Conservation (phyloP, 2,329 filamentous ascomycete genomes). For the Calonectria hongkongensis region DNA sequence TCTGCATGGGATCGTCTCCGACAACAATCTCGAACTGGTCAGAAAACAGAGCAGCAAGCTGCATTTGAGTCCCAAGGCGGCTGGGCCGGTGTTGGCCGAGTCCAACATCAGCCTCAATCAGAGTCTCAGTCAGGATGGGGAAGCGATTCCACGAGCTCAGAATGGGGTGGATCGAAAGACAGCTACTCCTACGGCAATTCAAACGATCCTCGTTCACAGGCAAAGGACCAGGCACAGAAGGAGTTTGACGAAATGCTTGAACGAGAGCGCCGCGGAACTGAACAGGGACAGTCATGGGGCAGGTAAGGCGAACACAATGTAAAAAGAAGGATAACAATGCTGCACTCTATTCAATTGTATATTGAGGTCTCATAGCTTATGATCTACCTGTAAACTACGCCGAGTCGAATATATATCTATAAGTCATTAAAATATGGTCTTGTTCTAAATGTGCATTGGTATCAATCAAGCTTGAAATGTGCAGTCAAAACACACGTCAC, state of each 20-base stretch:
- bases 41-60: constrained; percentile 46
- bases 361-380: constrained; percentile 26
- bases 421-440: neutral
- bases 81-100: constrained; percentile 41
- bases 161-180: constrained; percentile 45
- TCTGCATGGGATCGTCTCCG: constrained; percentile 69
- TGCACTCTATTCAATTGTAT: constrained; percentile 29
- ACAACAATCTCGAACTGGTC: constrained; percentile 53
- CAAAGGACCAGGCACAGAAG: constrained; percentile 68
- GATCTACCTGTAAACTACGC: constrained; percentile 22
- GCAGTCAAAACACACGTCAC: neutral
- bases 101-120: constrained; percentile 36
- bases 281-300: constrained; percentile 56
- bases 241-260: constrained; percentile 72
- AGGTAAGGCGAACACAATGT: constrained; percentile 35
- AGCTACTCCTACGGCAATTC: constrained; percentile 60
- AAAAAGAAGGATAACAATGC: constrained; percentile 2
- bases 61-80: constrained; percentile 40
- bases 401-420: constrained; percentile 10
- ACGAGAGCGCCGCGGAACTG: constrained; percentile 61
- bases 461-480: neutral
- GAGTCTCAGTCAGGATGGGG: constrained; percentile 51
- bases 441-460: constrained; percentile 5
- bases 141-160: constrained; percentile 52
- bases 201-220: constrained; percentile 61